These are phyloP conservation scores for Trichoderma simmonsii DNA, from an alignment of 2,329 filamentous ascomycete genomes.

Conservation along the genomic window DNA sequence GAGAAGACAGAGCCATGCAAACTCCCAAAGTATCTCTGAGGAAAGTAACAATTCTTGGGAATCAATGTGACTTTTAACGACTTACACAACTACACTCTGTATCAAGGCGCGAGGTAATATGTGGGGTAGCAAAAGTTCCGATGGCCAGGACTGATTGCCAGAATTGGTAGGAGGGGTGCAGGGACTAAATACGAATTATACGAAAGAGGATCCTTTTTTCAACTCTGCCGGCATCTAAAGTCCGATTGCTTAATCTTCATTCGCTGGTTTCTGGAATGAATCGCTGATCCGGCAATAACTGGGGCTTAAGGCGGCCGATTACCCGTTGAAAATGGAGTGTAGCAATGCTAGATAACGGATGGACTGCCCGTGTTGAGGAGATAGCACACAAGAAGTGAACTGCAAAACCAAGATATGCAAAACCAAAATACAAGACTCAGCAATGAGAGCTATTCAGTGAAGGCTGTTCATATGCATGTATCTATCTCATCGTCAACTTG, in stretches of 20 bases:
- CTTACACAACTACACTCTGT: not conserved
- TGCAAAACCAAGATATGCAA: not conserved
- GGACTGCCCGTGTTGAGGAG: not conserved
- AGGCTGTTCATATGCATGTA: not conserved
- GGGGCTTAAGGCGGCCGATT: not conserved
- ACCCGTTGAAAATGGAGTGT: not conserved
- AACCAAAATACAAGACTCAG: not conserved
- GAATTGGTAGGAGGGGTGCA: not conserved
- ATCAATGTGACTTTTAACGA: not conserved
- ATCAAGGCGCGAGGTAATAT: not conserved
- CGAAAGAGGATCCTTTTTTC: not conserved
- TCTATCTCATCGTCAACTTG: not conserved
- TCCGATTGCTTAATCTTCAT: not conserved
- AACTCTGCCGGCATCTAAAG: not conserved
- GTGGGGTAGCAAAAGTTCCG: not conserved
- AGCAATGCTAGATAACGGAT: not conserved
- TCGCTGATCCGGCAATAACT: not conserved
- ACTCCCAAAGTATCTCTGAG: not conserved
- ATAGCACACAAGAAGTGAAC: not conserved
- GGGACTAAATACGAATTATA: not conserved
- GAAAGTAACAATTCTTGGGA: not conserved
- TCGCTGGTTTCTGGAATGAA: not conserved
- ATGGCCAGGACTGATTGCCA: not conserved
- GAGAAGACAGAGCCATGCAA: not conserved
- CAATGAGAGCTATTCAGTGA: accelerated